Percentiles rank a stretch among this genome's conserved stretches.
These are phyloP conservation scores for Ganoderma sp. DNA, from an alignment of 1,284 basidiomycete genomes.

Conservation along the genomic window DNA sequence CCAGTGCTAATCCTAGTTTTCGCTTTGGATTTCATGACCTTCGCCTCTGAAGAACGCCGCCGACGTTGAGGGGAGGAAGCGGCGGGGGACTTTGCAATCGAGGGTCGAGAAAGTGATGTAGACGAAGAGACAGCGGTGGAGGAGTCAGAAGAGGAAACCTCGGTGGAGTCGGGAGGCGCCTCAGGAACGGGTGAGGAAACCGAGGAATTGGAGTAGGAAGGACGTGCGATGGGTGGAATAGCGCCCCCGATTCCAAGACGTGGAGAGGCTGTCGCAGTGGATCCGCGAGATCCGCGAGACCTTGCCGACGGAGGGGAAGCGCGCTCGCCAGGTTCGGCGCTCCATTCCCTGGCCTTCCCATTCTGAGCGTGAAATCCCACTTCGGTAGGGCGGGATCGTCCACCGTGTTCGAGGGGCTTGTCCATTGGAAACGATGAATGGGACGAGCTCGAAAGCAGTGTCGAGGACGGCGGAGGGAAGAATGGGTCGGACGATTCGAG, in stretches of 20 bases:
- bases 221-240: slow-evolving; percentile 1
- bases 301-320: slow-evolving; percentile 29
- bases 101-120: slow-evolving; percentile 3
- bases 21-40: neutral
- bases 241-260: slow-evolving; percentile 9
- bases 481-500: slow-evolving; percentile 18
- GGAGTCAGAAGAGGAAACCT: slow-evolving; percentile 4
- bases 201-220: neutral
- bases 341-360: slow-evolving; percentile 21
- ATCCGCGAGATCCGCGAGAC: slow-evolving; percentile 23
- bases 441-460: slow-evolving; percentile 18
- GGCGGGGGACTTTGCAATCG: slow-evolving; percentile 8
- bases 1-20: slow-evolving; percentile 2
- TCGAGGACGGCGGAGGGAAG: slow-evolving; percentile 24
- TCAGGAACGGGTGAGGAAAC: neutral
- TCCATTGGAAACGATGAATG: slow-evolving; percentile 17
- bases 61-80: neutral
- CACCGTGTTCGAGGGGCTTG: slow-evolving; percentile 14
- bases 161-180: neutral
- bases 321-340: slow-evolving; percentile 26
- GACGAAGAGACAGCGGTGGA: slow-evolving; percentile 9
- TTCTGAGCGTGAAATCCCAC: slow-evolving; percentile 13
- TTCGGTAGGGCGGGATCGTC: neutral
- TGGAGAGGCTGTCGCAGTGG: slow-evolving; percentile 26
- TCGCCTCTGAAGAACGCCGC: slow-evolving; percentile 12